Evolutionary conservation across 805 yeast species (phyloP), one percentile per base, ranked within the genome.

Genomic region (Scheffersomyces lignosus): DNA sequence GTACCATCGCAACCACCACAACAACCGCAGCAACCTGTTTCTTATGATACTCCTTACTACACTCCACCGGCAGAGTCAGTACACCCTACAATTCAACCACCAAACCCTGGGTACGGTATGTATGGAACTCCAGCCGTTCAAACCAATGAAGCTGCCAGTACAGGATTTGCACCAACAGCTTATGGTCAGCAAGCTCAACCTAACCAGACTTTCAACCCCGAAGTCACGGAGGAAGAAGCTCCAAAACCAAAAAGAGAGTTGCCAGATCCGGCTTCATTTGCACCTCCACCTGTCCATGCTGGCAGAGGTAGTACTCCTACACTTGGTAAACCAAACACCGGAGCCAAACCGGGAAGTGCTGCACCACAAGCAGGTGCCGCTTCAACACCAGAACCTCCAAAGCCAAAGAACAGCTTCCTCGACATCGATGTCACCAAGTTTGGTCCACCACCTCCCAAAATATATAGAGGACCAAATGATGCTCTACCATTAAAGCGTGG

Each of bases 381-480:
- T 13, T 23, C 31, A 15, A 12, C 41, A 6, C 18, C 37, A 23
- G 26, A n/a, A n/a, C 23, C 15, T 15, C 27, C 23, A 2, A 26
- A 13, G 7, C 48, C 53, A 2, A 45, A 45, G 25, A 45, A 31
- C 10, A 38, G 45, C 30, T 45, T 43, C 20, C 37, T 45, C 52
- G 68, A 65, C 4, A 53, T 70, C 27, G 72, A 71, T 44, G 42
- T 59, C 9, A 45, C 52, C 23, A 62, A 59, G 22, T 58, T 60
- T 40, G 78, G 71, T 1, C 72, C 77, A 2, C 77, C 78, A 5
- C 76, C 76, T 2, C 78, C 78, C 3, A 60, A 53, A 37, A 65
- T 68, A 3, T 38, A 37, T 22, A 46, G 30, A 27, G 42, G 33
- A 3, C 41, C 39, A 7, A 15, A n/a, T 27, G 3, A 29, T 17